These are phyloP conservation scores for Naegleria lovaniensis DNA, from an alignment of 208 protist species.

Conservation along the genomic window DNA sequence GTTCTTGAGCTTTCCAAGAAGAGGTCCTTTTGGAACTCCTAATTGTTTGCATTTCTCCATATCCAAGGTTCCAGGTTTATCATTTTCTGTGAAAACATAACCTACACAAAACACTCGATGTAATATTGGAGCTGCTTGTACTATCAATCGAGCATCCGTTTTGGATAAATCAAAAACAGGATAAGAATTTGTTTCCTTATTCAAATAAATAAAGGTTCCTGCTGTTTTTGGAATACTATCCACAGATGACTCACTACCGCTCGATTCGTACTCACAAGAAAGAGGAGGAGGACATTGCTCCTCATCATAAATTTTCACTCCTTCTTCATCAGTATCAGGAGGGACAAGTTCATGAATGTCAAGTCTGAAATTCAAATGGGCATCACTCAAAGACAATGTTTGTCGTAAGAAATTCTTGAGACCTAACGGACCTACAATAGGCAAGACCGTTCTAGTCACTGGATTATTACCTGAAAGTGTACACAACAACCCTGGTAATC, in stretches of 20 bases:
- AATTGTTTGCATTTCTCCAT: slow-evolving; percentile 1
- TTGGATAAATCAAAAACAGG: background rate
- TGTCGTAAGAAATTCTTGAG: background rate
- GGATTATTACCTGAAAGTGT: slow-evolving; percentile 23
- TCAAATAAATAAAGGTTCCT: background rate
- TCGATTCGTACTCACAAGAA: background rate
- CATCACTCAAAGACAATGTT: background rate
- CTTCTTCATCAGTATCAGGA: background rate
- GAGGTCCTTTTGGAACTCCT: slow-evolving; percentile 35
- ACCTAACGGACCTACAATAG: background rate
- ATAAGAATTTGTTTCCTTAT: background rate
- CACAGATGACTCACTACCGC: background rate
- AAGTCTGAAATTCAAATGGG: background rate
- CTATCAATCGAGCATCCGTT: background rate
- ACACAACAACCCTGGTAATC: slow-evolving; percentile 34
- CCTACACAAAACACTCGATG: slow-evolving; percentile 34
- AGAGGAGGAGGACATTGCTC: background rate
- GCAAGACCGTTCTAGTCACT: background rate
- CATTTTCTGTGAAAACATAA: slow-evolving; percentile 32
- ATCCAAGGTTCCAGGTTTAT: slow-evolving; percentile 28
- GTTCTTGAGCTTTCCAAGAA: slow-evolving; percentile 31
- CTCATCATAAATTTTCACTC: background rate
- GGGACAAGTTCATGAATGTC: background rate
- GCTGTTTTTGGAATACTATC: background rate
- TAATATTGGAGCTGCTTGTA: slow-evolving; percentile 26